Conservation (phyloP, 2,329 filamentous ascomycete genomes). For the Aspergillus nomiae region DNA sequence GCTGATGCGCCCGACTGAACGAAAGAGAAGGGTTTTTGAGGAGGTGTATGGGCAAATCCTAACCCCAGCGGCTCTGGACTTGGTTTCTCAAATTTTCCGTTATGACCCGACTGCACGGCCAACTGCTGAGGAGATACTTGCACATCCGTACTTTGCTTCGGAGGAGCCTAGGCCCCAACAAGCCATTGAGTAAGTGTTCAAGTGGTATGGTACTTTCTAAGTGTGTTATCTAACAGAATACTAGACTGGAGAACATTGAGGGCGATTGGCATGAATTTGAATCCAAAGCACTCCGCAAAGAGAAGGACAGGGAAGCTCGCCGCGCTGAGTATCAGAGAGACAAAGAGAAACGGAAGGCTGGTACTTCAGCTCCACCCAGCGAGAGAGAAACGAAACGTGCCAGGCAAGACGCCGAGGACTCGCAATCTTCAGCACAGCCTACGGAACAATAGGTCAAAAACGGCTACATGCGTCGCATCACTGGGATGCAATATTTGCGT, state of each 20-base stretch:
- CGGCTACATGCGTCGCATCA: not conserved
- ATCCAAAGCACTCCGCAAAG: conserved; percentile 88
- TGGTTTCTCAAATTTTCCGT: conserved; percentile 80
- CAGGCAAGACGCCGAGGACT: conserved; percentile 31
- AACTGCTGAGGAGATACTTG: conserved; percentile 77
- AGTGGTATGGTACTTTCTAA: not conserved
- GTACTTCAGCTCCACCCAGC: conserved; percentile 31
- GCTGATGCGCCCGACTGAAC: conserved; percentile 76
- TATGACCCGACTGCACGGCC: conserved; percentile 87
- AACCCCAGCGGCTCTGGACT: conserved; percentile 77
- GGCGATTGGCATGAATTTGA: conserved; percentile 99
- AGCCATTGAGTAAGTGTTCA: conserved; percentile 73
- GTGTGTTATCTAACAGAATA: conserved; percentile 12
- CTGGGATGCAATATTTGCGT: conserved; percentile 4
- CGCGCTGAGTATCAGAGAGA: conserved; percentile 49
- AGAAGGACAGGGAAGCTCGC: conserved; percentile 68
- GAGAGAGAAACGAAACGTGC: conserved; percentile 46
- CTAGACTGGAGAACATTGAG: conserved; percentile 73
- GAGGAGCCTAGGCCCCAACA: conserved; percentile 79
- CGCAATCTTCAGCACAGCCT: conserved; percentile 9
- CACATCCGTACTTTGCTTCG: conserved; percentile 82
- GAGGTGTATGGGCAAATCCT: conserved; percentile 79
- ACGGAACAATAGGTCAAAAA: conserved; percentile 7
- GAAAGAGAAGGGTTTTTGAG: conserved; percentile 73
- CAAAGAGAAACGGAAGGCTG: conserved; percentile 53